Evolutionary conservation across 2,329 filamentous ascomycete genomes (phyloP).

Genomic region (Cercospora sesami): DNA sequence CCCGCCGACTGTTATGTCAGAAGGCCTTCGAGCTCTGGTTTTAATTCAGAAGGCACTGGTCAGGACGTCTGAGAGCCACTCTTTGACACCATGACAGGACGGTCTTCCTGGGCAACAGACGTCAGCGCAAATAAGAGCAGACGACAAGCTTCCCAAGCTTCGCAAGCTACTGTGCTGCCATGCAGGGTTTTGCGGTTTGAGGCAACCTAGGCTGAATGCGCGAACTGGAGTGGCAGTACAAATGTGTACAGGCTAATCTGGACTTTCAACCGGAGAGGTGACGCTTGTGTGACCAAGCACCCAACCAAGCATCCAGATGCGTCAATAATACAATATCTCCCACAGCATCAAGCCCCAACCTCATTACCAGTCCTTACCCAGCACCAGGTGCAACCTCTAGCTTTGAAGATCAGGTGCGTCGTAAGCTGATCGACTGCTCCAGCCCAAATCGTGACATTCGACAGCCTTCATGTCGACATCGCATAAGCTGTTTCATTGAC

Average conservation of each 20-base stretch:
- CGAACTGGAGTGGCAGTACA: background rate
- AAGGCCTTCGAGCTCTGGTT: background rate
- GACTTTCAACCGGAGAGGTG: background rate
- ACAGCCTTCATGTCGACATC: background rate
- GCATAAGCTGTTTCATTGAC: background rate
- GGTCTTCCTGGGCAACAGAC: background rate
- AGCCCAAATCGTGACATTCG: no score
- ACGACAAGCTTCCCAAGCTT: background rate
- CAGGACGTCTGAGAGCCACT: background rate
- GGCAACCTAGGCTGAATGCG: background rate
- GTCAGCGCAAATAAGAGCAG: background rate
- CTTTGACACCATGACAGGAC: background rate
- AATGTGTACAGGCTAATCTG: background rate
- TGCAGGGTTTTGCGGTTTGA: background rate
- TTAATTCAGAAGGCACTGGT: background rate
- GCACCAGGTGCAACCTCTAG: background rate
- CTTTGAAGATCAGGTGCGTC: background rate
- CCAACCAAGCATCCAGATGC: background rate
- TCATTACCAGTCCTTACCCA: background rate
- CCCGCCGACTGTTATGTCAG: background rate
- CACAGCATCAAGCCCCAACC: background rate
- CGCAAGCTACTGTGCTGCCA: background rate
- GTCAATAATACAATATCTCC: background rate
- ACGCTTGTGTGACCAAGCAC: background rate
- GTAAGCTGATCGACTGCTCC: background rate